A percentile compares a stretch with the other conserved stretches of the same genome.
Conservation (phyloP, 352 stramenopile genomes). For the Saprolegnia diclina region DNA sequence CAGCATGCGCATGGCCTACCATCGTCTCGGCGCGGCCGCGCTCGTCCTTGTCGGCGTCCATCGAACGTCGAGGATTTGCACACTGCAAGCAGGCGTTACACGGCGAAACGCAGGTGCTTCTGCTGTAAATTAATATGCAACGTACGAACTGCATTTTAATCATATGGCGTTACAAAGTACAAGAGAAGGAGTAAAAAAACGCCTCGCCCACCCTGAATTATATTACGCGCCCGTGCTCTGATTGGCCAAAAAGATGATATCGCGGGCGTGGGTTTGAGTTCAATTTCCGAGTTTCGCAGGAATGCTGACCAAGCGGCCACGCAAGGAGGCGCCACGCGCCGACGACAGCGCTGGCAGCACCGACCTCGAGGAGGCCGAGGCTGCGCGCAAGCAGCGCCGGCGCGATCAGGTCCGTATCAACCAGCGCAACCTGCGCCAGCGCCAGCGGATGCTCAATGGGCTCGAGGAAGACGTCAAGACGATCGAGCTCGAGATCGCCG, state of each 20-base stretch:
- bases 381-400: background rate
- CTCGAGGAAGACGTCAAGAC: conserved; percentile 1
- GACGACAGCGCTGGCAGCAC: background rate
- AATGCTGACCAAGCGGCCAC: background rate
- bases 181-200: background rate
- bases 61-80: background rate
- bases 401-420: conserved; percentile 9
- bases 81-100: conserved; percentile 9
- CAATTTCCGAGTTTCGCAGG: background rate
- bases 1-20: no score
- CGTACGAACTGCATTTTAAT: conserved; percentile 8
- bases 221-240: background rate
- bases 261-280: background rate
- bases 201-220: background rate
- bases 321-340: background rate
- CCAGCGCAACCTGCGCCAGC: conserved; percentile 7
- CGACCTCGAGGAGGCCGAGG: background rate
- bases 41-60: conserved; percentile 1
- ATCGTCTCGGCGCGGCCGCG: background rate
- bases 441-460: background rate
- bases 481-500: background rate
- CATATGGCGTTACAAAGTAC: background rate
- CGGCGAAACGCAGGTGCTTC: background rate
- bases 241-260: conserved; percentile 19
- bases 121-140: background rate